Conservation (phyloP, 2,329 filamentous ascomycete species). For the Aspergillus sp. region DNA sequence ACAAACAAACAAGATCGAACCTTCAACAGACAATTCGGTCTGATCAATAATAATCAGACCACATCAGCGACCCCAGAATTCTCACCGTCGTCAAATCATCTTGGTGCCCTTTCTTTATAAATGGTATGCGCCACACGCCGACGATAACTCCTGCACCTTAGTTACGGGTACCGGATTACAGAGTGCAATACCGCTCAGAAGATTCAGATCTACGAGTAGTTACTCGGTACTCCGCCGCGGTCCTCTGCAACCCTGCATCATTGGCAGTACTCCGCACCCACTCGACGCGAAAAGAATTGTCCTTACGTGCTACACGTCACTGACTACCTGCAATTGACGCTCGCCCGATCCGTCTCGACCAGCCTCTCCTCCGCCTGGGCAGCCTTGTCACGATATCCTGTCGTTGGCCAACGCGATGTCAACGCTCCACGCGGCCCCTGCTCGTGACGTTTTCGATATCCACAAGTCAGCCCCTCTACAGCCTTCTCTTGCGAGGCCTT, state of each 20-base stretch:
- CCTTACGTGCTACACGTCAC: slow-evolving; percentile 1
- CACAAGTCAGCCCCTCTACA: slow-evolving; percentile 19
- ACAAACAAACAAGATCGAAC: no score
- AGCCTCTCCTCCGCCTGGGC: neutral
- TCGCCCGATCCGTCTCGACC: neutral
- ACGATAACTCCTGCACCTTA: no score
- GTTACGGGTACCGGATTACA: no score
- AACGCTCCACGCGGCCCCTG: slow-evolving; percentile 20
- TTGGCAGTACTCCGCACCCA: neutral
- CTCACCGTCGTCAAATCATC: no score
- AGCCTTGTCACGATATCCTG: neutral
- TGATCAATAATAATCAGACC: no score
- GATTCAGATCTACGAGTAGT: neutral
- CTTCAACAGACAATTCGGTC: no score
- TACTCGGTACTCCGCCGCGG: no score
- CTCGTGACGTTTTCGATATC: slow-evolving; percentile 23
- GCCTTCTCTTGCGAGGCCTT: slow-evolving; percentile 11
- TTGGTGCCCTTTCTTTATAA: neutral
- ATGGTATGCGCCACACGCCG: no score
- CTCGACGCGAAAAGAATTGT: neutral
- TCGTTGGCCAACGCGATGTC: slow-evolving; percentile 23
- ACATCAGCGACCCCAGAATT: no score
- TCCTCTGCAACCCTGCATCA: neutral
- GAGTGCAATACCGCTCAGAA: no score
- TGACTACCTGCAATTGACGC: neutral